phyloP scores from a whole-genome alignment of 129 eudicot genomes.

The Oenanthe sinensis region DNA sequence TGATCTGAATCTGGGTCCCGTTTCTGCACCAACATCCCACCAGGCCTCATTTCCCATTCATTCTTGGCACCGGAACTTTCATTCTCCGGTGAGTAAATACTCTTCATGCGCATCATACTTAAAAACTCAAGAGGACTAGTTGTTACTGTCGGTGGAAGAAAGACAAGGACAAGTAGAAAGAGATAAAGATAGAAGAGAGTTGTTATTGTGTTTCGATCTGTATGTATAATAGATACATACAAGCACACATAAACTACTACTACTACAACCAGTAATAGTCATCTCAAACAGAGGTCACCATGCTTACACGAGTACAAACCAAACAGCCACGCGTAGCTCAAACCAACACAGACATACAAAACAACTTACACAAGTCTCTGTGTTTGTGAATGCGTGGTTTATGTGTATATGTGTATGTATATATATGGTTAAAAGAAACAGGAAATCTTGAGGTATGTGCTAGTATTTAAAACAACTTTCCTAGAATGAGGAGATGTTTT shows the following conservation, averaged over 20 bases:
- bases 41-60: slow-evolving; percentile 4
- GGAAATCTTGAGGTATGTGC: not conserved
- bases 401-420: not conserved
- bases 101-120: slow-evolving; percentile 1
- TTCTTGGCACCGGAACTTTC: not conserved
- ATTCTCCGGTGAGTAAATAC: not conserved
- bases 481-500: not conserved
- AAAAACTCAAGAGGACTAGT: slow-evolving; percentile 7
- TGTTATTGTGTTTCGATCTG: slow-evolving; percentile 18
- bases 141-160: not conserved
- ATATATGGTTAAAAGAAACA: not conserved
- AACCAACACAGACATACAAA: not conserved
- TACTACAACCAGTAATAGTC: not conserved
- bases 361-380: not conserved
- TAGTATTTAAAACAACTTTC: not conserved
- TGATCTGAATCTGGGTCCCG: slow-evolving; percentile 6
- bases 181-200: slow-evolving; percentile 13
- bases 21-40: not conserved
- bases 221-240: slow-evolving; percentile 11
- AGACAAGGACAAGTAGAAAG: not conserved
- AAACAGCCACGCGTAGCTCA: slow-evolving; percentile 14
- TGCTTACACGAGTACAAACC: slow-evolving; percentile 11
- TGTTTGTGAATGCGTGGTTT: too few species aligned
- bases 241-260: slow-evolving; percentile 1
- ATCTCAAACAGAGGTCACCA: not conserved